A percentile compares a stretch with the other conserved stretches of the same genome.
These are phyloP conservation scores for Fusarium sterilihyphosum DNA, from an alignment of 2,329 filamentous ascomycete species.

Conservation along the genomic window DNA sequence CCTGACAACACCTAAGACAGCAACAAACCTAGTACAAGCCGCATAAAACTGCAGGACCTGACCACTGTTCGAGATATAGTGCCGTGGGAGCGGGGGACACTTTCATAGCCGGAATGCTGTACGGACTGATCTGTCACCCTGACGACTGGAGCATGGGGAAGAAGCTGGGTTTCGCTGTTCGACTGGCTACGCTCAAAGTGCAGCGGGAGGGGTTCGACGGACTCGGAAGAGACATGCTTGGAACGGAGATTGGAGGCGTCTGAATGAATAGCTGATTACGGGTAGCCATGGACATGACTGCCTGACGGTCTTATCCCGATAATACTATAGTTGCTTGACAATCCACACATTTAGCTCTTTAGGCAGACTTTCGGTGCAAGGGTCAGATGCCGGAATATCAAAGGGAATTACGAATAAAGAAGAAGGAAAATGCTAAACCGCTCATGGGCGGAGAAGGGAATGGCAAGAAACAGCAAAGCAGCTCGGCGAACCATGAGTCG, in stretches of 20 bases:
- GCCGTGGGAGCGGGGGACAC: conserved; percentile 80
- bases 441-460: background rate
- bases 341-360: conserved; percentile 10
- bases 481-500: conserved; percentile 19
- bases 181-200: conserved; percentile 75
- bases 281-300: conserved; percentile 7
- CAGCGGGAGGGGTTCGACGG: conserved; percentile 71
- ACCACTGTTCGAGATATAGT: conserved; percentile 54
- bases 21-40: conserved; percentile 17
- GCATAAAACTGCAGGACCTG: conserved; percentile 33
- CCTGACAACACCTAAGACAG: conserved; percentile 4
- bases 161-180: conserved; percentile 70
- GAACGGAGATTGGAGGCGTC: conserved; percentile 24
- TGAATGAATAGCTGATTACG: conserved; percentile 14
- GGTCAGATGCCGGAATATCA: conserved; percentile 24
- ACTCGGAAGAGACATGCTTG: conserved; percentile 51
- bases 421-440: conserved; percentile 9
- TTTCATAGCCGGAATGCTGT: conserved; percentile 77
- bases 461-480: background rate
- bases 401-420: background rate
- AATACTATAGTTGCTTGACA: conserved; percentile 28
- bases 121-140: conserved; percentile 62
- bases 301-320: conserved; percentile 18
- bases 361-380: conserved; percentile 27
- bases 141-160: conserved; percentile 59